These are phyloP conservation scores for Ananas comosus DNA, from an alignment of 176 grass and related monocot species.

Conservation along the genomic window DNA sequence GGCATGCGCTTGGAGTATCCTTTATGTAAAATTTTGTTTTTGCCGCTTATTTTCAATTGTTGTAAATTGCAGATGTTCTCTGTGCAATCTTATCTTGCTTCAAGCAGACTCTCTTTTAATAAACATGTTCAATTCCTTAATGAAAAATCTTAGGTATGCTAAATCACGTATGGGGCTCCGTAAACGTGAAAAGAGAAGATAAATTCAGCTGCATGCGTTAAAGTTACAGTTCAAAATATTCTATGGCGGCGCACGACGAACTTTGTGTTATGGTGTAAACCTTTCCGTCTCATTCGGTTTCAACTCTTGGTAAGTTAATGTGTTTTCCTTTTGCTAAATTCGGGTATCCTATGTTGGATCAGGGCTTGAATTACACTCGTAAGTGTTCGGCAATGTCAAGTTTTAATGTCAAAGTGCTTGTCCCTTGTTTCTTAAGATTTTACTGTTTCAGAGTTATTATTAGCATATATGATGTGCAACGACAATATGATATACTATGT, in stretches of 20 bases:
- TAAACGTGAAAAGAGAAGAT: slow-evolving; percentile 37
- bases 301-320: no score
- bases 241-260: background rate
- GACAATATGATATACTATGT: no score
- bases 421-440: no score
- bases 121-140: slow-evolving; percentile 2
- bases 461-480: background rate
- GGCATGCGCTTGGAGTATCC: slow-evolving; percentile 98
- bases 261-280: no score
- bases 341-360: no score
- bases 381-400: no score
- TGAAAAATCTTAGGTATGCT: slow-evolving; percentile 50
- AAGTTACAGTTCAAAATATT: background rate
- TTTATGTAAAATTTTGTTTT: slow-evolving; percentile 24
- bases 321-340: no score
- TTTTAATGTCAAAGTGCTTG: no score
- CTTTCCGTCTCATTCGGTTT: no score
- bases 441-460: background rate
- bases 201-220: slow-evolving; percentile 18
- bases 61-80: slow-evolving; percentile 6
- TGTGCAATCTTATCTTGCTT: background rate
- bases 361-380: no score
- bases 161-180: slow-evolving; percentile 91
- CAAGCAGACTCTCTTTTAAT: background rate
- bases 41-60: slow-evolving; percentile 10